A percentile compares a stretch with the other conserved stretches of the same genome.
Evolutionary conservation across 164 flowering plant genomes (phyloP).

Genomic region (Warburgia ugandensis): DNA sequence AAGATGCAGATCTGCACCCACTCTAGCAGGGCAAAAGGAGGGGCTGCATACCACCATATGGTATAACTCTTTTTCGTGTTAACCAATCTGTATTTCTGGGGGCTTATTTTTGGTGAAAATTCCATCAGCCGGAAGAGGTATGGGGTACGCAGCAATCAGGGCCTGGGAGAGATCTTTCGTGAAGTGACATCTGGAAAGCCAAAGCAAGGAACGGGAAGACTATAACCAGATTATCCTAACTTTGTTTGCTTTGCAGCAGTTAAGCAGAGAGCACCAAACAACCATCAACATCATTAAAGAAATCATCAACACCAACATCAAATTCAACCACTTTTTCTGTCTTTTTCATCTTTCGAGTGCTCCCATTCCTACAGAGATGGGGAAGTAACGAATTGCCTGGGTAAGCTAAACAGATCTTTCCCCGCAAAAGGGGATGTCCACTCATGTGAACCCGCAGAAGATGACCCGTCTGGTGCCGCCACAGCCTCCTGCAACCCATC

Average conservation of each 20-base stretch:
- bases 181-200: neutral
- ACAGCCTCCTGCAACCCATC: conserved; percentile 43
- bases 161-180: no score
- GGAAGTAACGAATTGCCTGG: conserved; percentile 65
- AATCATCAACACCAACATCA: conserved; percentile 14
- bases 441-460: conserved; percentile 37
- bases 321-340: conserved; percentile 11
- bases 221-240: neutral
- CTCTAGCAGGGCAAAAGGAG: no score
- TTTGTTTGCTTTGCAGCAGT: neutral
- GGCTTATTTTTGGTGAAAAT: no score
- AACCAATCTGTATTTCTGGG: no score
- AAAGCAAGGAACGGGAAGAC: neutral
- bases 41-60: no score
- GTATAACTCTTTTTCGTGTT: no score
- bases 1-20: no score
- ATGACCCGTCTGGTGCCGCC: conserved; percentile 9
- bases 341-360: no score
- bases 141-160: no score
- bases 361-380: conserved; percentile 42
- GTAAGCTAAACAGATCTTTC: conserved; percentile 51
- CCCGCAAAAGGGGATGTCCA: conserved; percentile 76
- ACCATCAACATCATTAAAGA: neutral
- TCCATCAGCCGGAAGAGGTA: no score
- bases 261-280: conserved; percentile 8